Conservation (phyloP, 177 flowering plant genomes). For the Tripterygium wilfordii region DNA sequence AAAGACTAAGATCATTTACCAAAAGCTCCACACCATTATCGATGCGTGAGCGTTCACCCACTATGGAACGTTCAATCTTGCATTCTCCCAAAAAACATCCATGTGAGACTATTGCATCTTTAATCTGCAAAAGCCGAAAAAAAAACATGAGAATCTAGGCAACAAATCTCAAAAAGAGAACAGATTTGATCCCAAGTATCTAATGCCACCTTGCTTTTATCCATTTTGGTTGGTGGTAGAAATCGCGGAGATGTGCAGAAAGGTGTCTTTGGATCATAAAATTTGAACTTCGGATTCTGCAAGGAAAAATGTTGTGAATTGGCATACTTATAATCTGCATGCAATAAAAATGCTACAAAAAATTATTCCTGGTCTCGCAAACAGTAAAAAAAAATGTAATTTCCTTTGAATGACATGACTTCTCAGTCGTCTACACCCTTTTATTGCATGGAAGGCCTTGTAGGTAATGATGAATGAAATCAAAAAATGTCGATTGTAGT, state of each 20-base stretch:
- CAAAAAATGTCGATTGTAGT: no score
- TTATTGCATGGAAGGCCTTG: no score
- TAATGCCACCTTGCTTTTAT: constrained; percentile 51
- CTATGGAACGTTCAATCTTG: constrained; percentile 56
- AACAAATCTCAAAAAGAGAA: neutral
- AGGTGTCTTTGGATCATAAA: constrained; percentile 75
- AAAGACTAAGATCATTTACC: constrained; percentile 14
- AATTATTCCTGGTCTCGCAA: no score
- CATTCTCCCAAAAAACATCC: constrained; percentile 88
- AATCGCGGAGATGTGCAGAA: constrained; percentile 83
- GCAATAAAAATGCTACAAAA: no score
- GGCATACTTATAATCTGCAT: neutral
- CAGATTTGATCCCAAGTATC: neutral
- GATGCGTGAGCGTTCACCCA: constrained; percentile 47
- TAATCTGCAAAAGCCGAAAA: constrained; percentile 40
- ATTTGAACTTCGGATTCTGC: constrained; percentile 71
- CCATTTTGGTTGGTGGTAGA: constrained; percentile 82
- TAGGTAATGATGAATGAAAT: no score
- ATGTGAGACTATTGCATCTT: constrained; percentile 76
- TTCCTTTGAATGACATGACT: no score
- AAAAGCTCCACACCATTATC: constrained; percentile 34
- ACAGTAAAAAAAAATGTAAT: no score
- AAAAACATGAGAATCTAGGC: constrained; percentile 7
- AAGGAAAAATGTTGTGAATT: constrained; percentile 7
- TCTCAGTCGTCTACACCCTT: no score